Conservation (phyloP, 768 basidiomycete genomes). For the Amanita pseudoporphyria region DNA sequence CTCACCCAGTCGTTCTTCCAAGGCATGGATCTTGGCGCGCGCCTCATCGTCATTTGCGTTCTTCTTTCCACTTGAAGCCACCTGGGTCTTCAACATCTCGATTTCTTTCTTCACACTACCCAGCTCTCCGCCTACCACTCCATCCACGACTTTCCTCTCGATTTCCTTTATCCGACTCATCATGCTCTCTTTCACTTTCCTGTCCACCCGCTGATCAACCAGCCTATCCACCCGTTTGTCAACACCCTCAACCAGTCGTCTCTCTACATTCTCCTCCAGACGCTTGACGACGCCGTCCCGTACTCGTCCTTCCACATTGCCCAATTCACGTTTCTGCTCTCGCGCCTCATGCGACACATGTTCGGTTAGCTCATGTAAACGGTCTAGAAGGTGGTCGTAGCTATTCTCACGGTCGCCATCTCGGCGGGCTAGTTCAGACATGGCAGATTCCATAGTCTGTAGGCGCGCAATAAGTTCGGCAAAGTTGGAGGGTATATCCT, state of each 20-base stretch:
- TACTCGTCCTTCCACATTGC: slow-evolving; percentile 2
- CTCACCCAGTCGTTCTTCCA: slow-evolving; percentile 55
- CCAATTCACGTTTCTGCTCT: slow-evolving; percentile 1
- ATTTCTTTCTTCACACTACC: slow-evolving; percentile 46
- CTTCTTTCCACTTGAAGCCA: slow-evolving; percentile 11
- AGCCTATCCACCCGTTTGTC: neutral
- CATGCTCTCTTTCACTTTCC: neutral
- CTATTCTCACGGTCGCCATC: slow-evolving; percentile 43
- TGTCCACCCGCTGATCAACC: neutral
- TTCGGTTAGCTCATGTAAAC: slow-evolving; percentile 48
- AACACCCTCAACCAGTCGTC: slow-evolving; percentile 10
- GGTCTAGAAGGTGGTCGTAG: slow-evolving; percentile 41
- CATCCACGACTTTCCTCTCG: slow-evolving; percentile 43
- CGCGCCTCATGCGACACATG: slow-evolving; percentile 28
- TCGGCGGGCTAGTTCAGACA: slow-evolving; percentile 51
- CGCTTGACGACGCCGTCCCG: slow-evolving; percentile 19
- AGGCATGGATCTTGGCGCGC: slow-evolving; percentile 35
- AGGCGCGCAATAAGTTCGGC: slow-evolving; percentile 57
- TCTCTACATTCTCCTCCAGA: slow-evolving; percentile 3
- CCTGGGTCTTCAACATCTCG: slow-evolving; percentile 37
- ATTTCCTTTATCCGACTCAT: slow-evolving; percentile 26
- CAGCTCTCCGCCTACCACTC: slow-evolving; percentile 33
- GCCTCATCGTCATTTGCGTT: slow-evolving; percentile 42
- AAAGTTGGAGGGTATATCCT: slow-evolving; percentile 52
- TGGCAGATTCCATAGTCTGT: slow-evolving; percentile 49